Base-by-base conservation (phyloP, 164 flowering plant genomes). In the Liriodendron chinense region DNA sequence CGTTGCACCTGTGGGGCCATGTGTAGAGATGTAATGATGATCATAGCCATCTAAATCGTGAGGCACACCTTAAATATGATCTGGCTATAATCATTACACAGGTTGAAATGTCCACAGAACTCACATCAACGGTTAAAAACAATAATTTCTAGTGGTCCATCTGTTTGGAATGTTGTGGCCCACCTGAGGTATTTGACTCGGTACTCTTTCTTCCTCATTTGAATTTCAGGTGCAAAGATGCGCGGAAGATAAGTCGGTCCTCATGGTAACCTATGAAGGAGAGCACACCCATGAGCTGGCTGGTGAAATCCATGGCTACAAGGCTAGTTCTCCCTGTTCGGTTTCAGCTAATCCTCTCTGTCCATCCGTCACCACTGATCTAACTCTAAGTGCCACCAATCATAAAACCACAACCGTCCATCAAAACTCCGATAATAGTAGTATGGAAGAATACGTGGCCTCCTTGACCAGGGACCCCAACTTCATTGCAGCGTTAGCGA, bases 221-320 rank as follows among this genome's bases (percentile, higher is more conserved):
- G 43, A 34, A 34, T 34, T 34, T 34, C 62, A 90, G 91, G 91
- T 88, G 49, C 93, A 90, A 72, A 80, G 89, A 81, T 77, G 84
- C 62, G 24, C 69, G 8, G 86, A 84, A 21, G 90, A 89, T 69
- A 50, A 63, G 7, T 77, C 87, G 1, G 2, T 85, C 21, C 34
- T 88, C 1, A 75, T 85, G 8, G 92, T 86, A 34, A 89, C 83
- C 0, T 89, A 89, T 34, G 92, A 89, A 74, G 91, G 91, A 47
- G 83, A 85, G 68, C 92, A 89, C 81, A 89, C 78, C 77, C 92
- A 89, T 73, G 74, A 57, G 9, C 18, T 9, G 21, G 20, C 12
- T 14, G 28, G n/a, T 26, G 47, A 34, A 28, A 21, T 24, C 1
- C 25, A 73, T 16, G 77, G 72, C 12, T 57, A 24, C 20, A 71